Evolutionary conservation across 768 basidiomycete genomes (phyloP), one percentile per base, ranked within the genome.

Genomic region (Lyophyllum shimeji): DNA sequence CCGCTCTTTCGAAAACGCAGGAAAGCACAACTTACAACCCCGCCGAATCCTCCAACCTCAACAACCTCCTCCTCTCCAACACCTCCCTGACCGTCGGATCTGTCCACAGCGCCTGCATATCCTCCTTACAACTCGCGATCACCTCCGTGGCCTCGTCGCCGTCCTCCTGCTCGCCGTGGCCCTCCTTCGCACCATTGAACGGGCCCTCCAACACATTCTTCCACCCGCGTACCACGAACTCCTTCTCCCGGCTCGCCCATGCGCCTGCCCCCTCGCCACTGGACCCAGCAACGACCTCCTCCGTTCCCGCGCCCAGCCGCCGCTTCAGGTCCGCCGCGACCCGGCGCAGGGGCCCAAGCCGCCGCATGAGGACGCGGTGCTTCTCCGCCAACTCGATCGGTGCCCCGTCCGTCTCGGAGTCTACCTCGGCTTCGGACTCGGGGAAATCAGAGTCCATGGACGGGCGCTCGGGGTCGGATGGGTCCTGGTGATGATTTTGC

Each of bases 31-130:
- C 43, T 52, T 59, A 86, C 85, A 85, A 87, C 47, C 83, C 82
- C 25, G 82, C 77, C 59, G 84, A 82, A 52, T 84, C 82, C 63
- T 82, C 74, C 45, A 85, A 70, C 8, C 63, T n/a, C n/a, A n/a
- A 61, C 37, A 86, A 76, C 6, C 77, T 76, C 44, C 76, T 73
- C 15, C 71, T 66, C 42, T 60, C 63, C 42, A 87, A 65, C 20
- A 68, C 67, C 3, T 69, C 65, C 56, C 78, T 81, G 1, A 86
- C 78, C n/a, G 62, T 65, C 1, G 63, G 58, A 55, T 83, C 72
- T 12, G 67, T 69, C 86, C 86, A 87, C 29, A 89, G 70, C 18
- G 70, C 67, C 4, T 72, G 66, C 23, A 88, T 84, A 63, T 86
- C 82, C 18, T 76, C 74, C 5, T 74, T 69, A 57, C 83, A 82